Conservation (phyloP, 129 eudicot species). For the Pseudognaphalium luteoalbum region DNA sequence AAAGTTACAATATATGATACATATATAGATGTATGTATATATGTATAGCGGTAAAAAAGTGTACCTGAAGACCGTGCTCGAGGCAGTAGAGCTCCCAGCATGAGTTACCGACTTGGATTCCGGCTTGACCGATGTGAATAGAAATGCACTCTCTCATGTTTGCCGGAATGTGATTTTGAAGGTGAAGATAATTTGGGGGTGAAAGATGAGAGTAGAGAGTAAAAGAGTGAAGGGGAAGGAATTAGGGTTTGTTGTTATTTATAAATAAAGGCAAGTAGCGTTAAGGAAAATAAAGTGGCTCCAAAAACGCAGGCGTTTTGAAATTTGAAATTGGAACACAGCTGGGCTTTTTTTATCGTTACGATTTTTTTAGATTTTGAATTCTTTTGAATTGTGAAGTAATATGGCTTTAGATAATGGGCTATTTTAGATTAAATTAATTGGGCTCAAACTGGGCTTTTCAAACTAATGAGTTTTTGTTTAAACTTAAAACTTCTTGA, state of each 20-base stretch:
- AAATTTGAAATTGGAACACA: slow-evolving; percentile 2
- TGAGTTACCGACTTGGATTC: slow-evolving; percentile 79
- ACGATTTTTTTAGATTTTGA: neutral
- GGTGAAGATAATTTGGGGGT: neutral
- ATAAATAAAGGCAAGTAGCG: neutral
- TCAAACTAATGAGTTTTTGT: too few species aligned
- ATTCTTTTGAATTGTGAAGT: too few species aligned
- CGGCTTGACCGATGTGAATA: slow-evolving; percentile 85
- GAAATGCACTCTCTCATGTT: slow-evolving; percentile 88
- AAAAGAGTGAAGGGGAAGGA: slow-evolving; percentile 8
- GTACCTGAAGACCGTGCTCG: slow-evolving; percentile 80
- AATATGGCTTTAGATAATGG: too few species aligned
- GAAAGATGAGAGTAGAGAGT: too few species aligned
- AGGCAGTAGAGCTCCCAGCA: slow-evolving; percentile 88
- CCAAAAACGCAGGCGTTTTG: neutral
- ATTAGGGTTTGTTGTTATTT: slow-evolving; percentile 34
- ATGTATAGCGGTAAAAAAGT: neutral
- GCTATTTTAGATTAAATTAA: too few species aligned
- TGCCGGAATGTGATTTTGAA: neutral
- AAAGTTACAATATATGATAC: neutral
- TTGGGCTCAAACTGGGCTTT: too few species aligned
- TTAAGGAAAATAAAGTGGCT: neutral
- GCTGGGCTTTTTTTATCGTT: neutral
- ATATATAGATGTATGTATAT: neutral
- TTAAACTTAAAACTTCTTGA: too few species aligned